phyloP scores from a whole-genome alignment of 2,329 filamentous ascomycete genomes.

The Aspergillus piperis region DNA sequence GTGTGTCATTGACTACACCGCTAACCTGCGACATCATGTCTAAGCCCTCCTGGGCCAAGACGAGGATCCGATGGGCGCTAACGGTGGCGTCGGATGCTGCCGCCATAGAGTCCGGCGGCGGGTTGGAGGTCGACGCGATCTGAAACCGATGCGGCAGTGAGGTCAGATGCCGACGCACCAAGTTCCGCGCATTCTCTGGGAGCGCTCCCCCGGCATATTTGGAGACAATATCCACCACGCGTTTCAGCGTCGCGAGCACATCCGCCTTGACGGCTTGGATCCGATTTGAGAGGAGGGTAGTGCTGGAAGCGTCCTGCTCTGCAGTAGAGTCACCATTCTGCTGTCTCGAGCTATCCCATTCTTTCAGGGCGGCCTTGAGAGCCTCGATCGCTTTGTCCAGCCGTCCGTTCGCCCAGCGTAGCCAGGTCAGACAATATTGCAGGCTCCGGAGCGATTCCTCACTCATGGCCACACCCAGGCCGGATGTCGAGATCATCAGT shows the following conservation, averaged over 20 bases:
- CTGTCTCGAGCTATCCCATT: constrained; percentile 66
- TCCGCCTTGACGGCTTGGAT: constrained; percentile 70
- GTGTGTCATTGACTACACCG: constrained; percentile 82
- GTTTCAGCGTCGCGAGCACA: constrained; percentile 75
- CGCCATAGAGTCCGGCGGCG: constrained; percentile 34
- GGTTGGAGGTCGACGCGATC: constrained; percentile 61
- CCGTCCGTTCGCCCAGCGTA: constrained; percentile 79
- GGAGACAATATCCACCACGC: constrained; percentile 80
- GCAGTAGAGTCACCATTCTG: constrained; percentile 28
- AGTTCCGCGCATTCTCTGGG: constrained; percentile 79
- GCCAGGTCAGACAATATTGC: constrained; percentile 78
- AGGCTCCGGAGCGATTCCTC: constrained; percentile 82
- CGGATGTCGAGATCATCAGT: constrained; percentile 86
- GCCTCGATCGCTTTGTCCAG: constrained; percentile 74
- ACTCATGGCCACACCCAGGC: constrained; percentile 86
- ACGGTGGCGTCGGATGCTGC: constrained; percentile 51
- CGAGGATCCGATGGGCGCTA: constrained; percentile 73
- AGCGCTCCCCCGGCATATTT: constrained; percentile 89
- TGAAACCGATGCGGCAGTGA: constrained; percentile 82
- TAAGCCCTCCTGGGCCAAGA: constrained; percentile 84
- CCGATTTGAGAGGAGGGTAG: constrained; percentile 44
- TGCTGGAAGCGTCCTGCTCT: constrained; percentile 21
- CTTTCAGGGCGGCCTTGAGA: constrained; percentile 73
- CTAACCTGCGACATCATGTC: constrained; percentile 95
- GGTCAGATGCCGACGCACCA: constrained; percentile 81